These are phyloP conservation scores for Phialemoniopsis sp. DNA, from an alignment of 2,329 filamentous ascomycete species.

Conservation along the genomic window DNA sequence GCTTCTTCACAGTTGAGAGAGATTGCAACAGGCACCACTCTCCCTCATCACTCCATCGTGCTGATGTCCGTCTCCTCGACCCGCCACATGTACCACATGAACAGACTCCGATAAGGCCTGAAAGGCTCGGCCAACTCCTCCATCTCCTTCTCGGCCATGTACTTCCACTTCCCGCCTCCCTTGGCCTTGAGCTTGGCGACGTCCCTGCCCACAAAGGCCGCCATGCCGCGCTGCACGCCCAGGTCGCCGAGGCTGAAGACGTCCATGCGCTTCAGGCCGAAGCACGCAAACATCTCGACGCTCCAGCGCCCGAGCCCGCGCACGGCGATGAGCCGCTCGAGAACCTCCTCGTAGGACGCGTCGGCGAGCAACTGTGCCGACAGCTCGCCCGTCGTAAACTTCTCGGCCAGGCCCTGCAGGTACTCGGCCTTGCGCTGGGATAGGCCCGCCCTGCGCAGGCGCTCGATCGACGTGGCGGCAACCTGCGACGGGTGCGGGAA, in stretches of 20 bases:
- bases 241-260: constrained; percentile 91
- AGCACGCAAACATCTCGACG: constrained; percentile 97
- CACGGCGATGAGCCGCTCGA: constrained; percentile 79
- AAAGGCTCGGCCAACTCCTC: constrained; percentile 74
- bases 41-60: constrained; percentile 41
- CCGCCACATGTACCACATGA: constrained; percentile 99
- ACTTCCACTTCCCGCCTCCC: constrained; percentile 91
- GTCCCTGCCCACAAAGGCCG: constrained; percentile 77
- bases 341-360: constrained; percentile 80
- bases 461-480: constrained; percentile 55
- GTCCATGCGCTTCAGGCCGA: constrained; percentile 90
- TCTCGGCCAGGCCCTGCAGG: constrained; percentile 77
- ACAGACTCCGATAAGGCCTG: constrained; percentile 81
- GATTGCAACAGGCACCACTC: too few relatives aligned
- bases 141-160: constrained; percentile 95
- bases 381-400: constrained; percentile 73
- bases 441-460: constrained; percentile 78
- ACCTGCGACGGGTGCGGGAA: constrained; percentile 81
- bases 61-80: constrained; percentile 75
- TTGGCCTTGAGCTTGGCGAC: constrained; percentile 77
- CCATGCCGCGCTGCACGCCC: constrained; percentile 93
- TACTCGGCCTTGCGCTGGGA: constrained; percentile 97
- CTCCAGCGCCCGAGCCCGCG: constrained; percentile 86
- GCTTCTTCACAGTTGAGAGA: too few relatives aligned
- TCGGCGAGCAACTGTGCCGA: constrained; percentile 70